Base-by-base conservation (phyloP, 805 yeast genomes). In the Wickerhamiella nectarea region DNA sequence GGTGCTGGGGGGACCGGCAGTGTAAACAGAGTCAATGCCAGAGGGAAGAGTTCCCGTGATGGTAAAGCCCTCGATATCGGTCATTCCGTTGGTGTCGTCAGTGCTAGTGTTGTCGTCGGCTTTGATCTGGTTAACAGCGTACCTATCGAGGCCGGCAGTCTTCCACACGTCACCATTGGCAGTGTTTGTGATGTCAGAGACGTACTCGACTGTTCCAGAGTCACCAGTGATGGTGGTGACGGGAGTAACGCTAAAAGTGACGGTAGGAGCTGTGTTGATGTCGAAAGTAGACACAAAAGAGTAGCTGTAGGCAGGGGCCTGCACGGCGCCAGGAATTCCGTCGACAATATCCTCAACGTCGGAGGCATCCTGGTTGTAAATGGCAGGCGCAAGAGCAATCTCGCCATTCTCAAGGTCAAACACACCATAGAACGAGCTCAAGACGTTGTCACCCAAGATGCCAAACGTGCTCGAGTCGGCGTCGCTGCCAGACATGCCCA, bases 361-460 rank as follows among this genome's bases (percentile, higher is more conserved):
- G 54, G 43, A 11, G 43, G 48, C 50, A 59, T 53, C 48, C 36
- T 71, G 67, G 48, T 67, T 71, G 46, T 44, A 54, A 14, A 51
- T 45, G 36, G 50, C 52, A 6, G 37, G 41, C 14, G 78, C 85
- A 45, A 81, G 49, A 0, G 78, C 72, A 31, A 80, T 63, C 54
- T 72, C 67, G 36, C 56, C 58, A 51, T 69, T 70, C 22, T 77
- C 82, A 39, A 78, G 62, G 56, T 82, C 82, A 58, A 71, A 78
- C n/a, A 78, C 85, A 21, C 72, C 69, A 55, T 80, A 82, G 4
- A 78, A 78, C 31, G 72, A 68, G 45, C 82, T 67, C 49, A 81
- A 60, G 54, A 80, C 71, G 38, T 71, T 69, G 56, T 78, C 86
- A 9, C 91, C 91, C 33, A 81, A 62, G 43, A 77, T 66, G 33